Percentiles rank a stretch among this genome's conserved stretches.
These are phyloP conservation scores for Lenwebbia sp. DNA, from an alignment of 345 rosid species.

Conservation along the genomic window DNA sequence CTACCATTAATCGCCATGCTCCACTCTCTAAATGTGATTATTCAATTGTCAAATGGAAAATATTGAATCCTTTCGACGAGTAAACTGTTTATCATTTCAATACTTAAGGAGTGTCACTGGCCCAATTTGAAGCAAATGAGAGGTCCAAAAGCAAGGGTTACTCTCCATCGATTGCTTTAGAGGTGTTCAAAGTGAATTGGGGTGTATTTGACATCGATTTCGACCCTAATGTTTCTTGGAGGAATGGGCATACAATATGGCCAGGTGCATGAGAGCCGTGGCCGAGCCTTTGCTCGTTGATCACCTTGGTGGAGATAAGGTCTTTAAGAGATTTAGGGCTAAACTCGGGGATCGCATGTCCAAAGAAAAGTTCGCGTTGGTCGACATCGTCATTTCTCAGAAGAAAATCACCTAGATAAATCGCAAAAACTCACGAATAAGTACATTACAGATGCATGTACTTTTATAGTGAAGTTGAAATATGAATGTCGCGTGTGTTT, in stretches of 20 bases:
- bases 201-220: neutral
- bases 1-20: no score
- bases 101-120: no score
- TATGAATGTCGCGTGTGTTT: neutral
- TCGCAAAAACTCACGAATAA: neutral
- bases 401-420: neutral
- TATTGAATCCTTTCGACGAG: no score
- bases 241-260: slow-evolving; percentile 25
- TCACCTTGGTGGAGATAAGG: slow-evolving; percentile 28
- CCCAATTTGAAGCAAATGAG: no score
- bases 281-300: slow-evolving; percentile 37
- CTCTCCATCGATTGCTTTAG: slow-evolving; percentile 10
- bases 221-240: neutral
- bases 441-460: no score
- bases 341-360: neutral
- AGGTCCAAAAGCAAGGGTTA: no score
- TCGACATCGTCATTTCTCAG: slow-evolving; percentile 1
- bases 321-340: slow-evolving; percentile 4
- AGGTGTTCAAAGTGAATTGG: slow-evolving; percentile 27
- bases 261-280: slow-evolving; percentile 38
- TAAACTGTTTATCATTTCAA: no score
- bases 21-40: no score
- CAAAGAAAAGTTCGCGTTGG: neutral
- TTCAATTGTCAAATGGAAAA: no score
- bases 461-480: no score